Conservation (phyloP, 2,329 filamentous ascomycete genomes). For the Xylaria sp. region DNA sequence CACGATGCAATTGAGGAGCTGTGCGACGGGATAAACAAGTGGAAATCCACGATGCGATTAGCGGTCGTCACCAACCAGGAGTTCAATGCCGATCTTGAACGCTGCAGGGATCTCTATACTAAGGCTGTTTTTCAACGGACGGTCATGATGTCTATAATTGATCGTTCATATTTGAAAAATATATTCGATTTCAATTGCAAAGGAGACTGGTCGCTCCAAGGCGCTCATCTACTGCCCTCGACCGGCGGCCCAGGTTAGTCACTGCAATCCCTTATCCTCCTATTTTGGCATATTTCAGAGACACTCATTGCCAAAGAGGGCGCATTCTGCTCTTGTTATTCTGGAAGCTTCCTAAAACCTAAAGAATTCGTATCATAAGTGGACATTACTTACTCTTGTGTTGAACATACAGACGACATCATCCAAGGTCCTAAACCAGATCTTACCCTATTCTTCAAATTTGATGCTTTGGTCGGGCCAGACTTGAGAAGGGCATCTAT, state of each 20-base stretch:
- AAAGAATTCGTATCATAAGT: neutral
- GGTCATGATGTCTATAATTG: constrained; percentile 7
- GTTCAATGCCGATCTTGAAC: neutral
- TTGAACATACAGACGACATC: neutral
- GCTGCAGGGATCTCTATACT: neutral
- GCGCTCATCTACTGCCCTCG: neutral
- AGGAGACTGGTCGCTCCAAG: neutral
- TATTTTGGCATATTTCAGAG: neutral
- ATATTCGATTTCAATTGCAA: constrained; percentile 6
- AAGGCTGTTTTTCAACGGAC: neutral
- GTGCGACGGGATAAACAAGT: neutral
- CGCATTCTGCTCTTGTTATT: neutral
- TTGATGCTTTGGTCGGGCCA: neutral
- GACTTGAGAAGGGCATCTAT: neutral
- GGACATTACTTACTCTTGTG: neutral
- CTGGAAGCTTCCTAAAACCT: too few species aligned
- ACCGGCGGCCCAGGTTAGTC: neutral
- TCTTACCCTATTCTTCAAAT: constrained; percentile 15
- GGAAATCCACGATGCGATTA: neutral
- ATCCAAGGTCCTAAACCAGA: constrained; percentile 2
- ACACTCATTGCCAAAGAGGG: neutral
- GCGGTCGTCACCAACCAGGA: neutral
- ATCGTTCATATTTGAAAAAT: neutral
- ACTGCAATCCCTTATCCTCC: neutral
- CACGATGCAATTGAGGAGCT: neutral